Percentiles rank a stretch among this genome's conserved stretches.
phyloP scores from a whole-genome alignment of 2,329 filamentous ascomycete species.

The Exophiala oligosperma region DNA sequence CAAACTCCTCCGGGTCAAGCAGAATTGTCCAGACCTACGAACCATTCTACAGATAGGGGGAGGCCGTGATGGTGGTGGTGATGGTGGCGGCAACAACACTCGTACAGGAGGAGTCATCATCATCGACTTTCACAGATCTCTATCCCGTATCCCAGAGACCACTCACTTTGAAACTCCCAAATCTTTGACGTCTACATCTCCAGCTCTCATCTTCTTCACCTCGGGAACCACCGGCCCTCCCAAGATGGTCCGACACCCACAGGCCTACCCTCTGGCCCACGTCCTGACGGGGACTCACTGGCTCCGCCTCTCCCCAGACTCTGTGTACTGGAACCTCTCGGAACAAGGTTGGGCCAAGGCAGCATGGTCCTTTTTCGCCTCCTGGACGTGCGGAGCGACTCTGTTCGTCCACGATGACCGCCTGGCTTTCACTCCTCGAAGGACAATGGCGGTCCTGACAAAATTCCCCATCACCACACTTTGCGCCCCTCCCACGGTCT shows the following conservation, averaged over 20 bases:
- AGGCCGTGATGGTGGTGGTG: constrained; percentile 2
- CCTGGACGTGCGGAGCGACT: constrained; percentile 43
- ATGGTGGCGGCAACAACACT: background rate
- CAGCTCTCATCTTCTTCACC: constrained; percentile 43
- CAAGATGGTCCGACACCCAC: constrained; percentile 45
- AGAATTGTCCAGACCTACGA: constrained; percentile 35
- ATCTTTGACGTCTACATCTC: constrained; percentile 31
- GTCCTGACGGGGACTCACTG: constrained; percentile 42
- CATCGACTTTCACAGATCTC: constrained; percentile 29
- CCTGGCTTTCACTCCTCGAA: constrained; percentile 34
- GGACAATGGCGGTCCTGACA: constrained; percentile 37
- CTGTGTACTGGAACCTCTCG: constrained; percentile 42
- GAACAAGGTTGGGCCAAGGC: constrained; percentile 48
- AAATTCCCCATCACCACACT: constrained; percentile 43
- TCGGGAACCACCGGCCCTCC: constrained; percentile 42
- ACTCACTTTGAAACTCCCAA: constrained; percentile 17
- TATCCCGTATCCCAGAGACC: constrained; percentile 31
- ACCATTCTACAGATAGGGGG: constrained; percentile 35
- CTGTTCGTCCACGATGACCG: constrained; percentile 44
- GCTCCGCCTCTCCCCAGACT: constrained; percentile 37
- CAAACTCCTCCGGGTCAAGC: constrained; percentile 36
- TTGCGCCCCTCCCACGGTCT: constrained; percentile 43
- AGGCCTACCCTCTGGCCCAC: constrained; percentile 42
- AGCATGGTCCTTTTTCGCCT: constrained; percentile 41
- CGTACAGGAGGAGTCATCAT: constrained; percentile 19